Conservation (phyloP, 148 eudicot species). For the Fagopyrum esculentum region DNA sequence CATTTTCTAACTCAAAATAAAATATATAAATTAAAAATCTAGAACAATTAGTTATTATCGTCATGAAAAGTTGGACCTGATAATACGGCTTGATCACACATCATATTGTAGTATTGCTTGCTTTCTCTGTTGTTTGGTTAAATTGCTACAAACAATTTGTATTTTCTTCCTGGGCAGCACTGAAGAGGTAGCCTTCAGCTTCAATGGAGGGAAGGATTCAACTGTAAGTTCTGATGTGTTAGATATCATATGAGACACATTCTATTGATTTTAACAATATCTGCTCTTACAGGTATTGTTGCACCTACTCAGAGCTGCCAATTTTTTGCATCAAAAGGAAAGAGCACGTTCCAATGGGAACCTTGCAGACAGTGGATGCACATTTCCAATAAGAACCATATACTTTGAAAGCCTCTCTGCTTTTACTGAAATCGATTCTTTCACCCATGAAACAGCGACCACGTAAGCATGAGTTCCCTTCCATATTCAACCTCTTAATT, state of each 20-base stretch:
- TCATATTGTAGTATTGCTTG: not conserved
- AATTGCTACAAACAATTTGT: not conserved
- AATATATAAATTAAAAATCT: not conserved
- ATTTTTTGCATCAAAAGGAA: conserved; percentile 55
- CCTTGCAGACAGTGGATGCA: conserved; percentile 24
- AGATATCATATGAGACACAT: not conserved
- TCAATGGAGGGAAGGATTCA: conserved; percentile 99
- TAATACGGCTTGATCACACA: not conserved
- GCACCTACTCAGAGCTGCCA: conserved; percentile 90
- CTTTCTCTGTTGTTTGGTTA: not conserved
- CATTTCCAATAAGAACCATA: conserved; percentile 79
- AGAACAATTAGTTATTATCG: not conserved
- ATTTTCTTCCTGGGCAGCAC: conserved; percentile 40
- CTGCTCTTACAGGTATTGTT: conserved; percentile 59
- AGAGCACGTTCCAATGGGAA: conserved; percentile 28
- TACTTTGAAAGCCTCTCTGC: conserved; percentile 80
- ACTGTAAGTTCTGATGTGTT: conserved; percentile 52
- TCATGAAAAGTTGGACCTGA: not conserved
- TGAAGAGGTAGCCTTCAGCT: conserved; percentile 96
- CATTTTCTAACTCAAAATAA: not conserved
- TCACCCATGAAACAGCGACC: conserved; percentile 81
- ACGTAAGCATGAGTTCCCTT: conserved; percentile 30
- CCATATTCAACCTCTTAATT: not conserved
- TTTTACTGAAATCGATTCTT: conserved; percentile 88
- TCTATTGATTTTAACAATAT: conserved; percentile 8